Conservation (phyloP, 106 monocot genomes). For the Platanthera guangdongensis region DNA sequence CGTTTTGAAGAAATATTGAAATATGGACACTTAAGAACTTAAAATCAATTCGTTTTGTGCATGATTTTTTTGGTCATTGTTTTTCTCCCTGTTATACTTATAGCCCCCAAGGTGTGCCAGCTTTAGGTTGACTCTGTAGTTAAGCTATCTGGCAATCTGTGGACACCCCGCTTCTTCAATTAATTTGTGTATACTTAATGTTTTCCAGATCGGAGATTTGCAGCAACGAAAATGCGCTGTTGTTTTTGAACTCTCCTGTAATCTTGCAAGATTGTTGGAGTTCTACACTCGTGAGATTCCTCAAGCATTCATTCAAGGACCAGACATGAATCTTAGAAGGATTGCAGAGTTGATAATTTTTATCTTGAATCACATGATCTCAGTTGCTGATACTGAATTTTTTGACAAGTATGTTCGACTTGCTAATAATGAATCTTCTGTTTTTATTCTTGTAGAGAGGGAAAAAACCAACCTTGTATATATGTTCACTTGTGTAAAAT, state of each 20-base stretch:
- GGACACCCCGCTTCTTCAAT: neutral
- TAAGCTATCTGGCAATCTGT: neutral
- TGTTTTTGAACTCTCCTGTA: constrained; percentile 92
- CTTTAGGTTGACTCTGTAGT: constrained; percentile 1
- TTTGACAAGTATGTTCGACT: constrained; percentile 82
- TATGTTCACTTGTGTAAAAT: no score
- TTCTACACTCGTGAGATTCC: constrained; percentile 82
- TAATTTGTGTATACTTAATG: neutral
- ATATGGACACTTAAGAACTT: neutral
- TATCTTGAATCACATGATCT: constrained; percentile 82
- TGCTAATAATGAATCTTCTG: neutral
- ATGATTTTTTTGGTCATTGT: neutral
- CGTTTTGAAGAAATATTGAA: neutral
- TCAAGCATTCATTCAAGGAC: constrained; percentile 76
- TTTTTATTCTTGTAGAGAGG: no score
- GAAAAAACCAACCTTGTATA: no score
- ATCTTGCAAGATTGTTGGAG: constrained; percentile 72
- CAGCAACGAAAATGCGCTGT: constrained; percentile 94
- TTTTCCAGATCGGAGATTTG: constrained; percentile 60
- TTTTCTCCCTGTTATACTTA: neutral
- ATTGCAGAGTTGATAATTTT: constrained; percentile 84
- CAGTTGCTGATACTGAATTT: constrained; percentile 72
- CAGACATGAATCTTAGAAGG: constrained; percentile 86
- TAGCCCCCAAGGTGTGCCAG: neutral
- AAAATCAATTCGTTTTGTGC: neutral